Evolutionary conservation across 148 eudicot species (phyloP).

Genomic region (Amaranthus palmeri): DNA sequence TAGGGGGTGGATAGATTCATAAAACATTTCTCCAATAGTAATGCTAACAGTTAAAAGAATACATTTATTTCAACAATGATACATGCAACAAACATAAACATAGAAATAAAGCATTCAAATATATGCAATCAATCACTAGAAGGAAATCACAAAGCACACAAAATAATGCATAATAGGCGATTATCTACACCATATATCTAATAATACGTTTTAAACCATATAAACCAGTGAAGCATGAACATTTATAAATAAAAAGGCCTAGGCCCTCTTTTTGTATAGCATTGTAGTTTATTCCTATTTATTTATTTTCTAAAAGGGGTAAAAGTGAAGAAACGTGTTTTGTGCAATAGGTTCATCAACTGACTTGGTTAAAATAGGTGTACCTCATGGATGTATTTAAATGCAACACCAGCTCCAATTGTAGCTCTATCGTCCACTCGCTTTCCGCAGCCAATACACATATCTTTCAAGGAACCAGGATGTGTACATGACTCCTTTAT

Average conservation of each 20-base stretch:
- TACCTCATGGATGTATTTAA: slow-evolving; percentile 80
- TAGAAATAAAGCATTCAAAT: not conserved
- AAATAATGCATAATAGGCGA: not conserved
- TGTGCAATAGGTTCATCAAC: not conserved
- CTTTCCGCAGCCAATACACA: slow-evolving; percentile 54
- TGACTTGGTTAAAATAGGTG: slow-evolving; percentile 5
- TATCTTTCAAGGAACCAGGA: slow-evolving; percentile 32
- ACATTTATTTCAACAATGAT: too few species aligned
- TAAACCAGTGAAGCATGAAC: too few species aligned
- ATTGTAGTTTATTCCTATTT: not conserved
- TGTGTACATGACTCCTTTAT: slow-evolving; percentile 30
- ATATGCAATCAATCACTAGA: not conserved
- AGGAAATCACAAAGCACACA: not conserved
- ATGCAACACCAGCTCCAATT: slow-evolving; percentile 47
- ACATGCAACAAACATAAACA: not conserved
- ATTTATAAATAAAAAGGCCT: too few species aligned
- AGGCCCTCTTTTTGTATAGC: not conserved
- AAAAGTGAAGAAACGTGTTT: not conserved
- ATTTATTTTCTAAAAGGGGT: not conserved
- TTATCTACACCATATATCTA: too few species aligned
- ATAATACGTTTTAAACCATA: too few species aligned
- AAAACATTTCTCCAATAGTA: not conserved
- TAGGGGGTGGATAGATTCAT: not conserved
- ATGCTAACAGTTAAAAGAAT: not conserved
- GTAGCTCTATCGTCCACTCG: slow-evolving; percentile 33